Evolutionary conservation across 1,139 yeast genomes (phyloP), one percentile per base, ranked within the genome.

Genomic region (Lodderomyces parapsilosis): DNA sequence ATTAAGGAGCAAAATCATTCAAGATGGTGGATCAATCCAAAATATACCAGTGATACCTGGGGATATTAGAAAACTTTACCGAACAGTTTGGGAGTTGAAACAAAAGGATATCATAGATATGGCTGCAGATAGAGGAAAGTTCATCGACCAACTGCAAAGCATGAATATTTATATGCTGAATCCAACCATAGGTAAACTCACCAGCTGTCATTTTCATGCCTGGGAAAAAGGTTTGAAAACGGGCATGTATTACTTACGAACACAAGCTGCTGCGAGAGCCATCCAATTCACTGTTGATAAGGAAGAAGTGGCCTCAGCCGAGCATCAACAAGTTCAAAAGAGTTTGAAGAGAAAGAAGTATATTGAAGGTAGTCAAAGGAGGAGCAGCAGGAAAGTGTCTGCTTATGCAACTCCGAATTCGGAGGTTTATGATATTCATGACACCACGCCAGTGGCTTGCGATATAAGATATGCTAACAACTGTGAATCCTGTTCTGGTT

Each of bases 181-280:
- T 45, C 97, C 97, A 40, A 87, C 97, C 1, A 83, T 87, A 83
- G 95, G 96, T 49, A 91, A 91, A 64, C 76, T 93, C 52, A 91
- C 98, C n/a, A 80, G 91, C 57, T 91, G 91, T 94, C 98, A 93
- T 66, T 93, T 93, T 71, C 89, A 91, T 63, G 96, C 96, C 37
- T 93, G 98, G 98, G 85, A 85, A 66, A 86, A 84, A 72, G 99
- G 98, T 38, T 78, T 93, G 61, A 93, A 93, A 76, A 93, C 99
- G 4, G 99, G 99, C 49, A 91, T 93, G 96, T 93, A 93, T 74
- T 93, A 93, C 67, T 72, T 93, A 62, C 80, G 98, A 62, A 91
- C 98, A 5, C 94, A 86, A 71, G 96, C 97, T 28, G 97, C 98
- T 2, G 77, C 96, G 23, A 83, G 93, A 42, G 96, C 98, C 25